phyloP scores from a whole-genome alignment of 805 yeast species.

The Spathaspora gorwiae region DNA sequence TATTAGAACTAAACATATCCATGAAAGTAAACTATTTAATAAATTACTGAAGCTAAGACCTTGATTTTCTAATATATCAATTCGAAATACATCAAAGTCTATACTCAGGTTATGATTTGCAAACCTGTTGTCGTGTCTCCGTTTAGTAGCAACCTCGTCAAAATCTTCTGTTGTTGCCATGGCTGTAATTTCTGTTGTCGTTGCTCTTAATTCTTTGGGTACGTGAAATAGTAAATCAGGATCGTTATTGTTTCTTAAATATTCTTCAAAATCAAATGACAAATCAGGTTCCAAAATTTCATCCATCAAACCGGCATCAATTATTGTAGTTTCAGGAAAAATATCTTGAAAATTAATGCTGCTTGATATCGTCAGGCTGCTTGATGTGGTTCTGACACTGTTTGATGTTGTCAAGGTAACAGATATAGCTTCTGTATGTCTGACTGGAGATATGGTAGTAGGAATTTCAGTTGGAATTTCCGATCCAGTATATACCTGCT shows the following conservation, averaged over 20 bases:
- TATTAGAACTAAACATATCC: too few species aligned
- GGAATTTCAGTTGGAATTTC: background rate
- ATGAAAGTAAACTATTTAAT: background rate
- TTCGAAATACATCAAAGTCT: conserved; percentile 5
- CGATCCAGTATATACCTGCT: conserved; percentile 4
- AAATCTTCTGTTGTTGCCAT: background rate
- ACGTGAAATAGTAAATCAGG: background rate
- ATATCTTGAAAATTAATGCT: too few species aligned
- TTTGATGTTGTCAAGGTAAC: too few species aligned
- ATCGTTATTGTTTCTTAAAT: background rate
- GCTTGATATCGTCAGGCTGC: too few species aligned
- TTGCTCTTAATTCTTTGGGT: background rate
- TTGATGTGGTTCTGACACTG: too few species aligned
- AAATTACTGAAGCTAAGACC: background rate
- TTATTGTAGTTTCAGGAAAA: background rate
- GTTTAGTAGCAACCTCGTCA: background rate
- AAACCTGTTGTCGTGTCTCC: background rate
- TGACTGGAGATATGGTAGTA: too few species aligned
- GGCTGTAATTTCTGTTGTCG: background rate
- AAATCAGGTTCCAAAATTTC: background rate
- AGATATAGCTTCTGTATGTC: too few species aligned
- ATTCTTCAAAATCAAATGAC: too few species aligned
- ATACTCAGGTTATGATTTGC: conserved; percentile 1
- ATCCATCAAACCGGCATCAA: background rate
- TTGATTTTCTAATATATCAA: background rate